Conservation (phyloP, 441 rosid genomes). For the Oxalis stricta region DNA sequence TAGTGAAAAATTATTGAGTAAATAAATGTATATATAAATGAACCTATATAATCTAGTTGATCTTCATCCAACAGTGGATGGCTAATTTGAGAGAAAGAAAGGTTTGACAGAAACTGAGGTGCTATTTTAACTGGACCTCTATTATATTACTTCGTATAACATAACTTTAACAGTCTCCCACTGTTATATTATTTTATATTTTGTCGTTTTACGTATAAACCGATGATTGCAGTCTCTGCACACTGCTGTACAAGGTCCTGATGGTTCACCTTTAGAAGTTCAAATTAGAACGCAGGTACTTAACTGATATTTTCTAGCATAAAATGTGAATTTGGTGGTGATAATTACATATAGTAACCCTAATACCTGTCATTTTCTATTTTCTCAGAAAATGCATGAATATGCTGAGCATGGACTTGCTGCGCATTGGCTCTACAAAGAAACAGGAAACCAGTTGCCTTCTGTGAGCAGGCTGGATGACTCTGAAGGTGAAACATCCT, state of each 20-base stretch:
- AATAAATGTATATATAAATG: too few relatives aligned
- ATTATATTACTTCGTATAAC: too few relatives aligned
- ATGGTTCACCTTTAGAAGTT: slow-evolving; percentile 61
- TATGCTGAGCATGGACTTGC: slow-evolving; percentile 80
- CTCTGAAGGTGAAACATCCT: slow-evolving; percentile 27
- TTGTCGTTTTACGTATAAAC: not conserved
- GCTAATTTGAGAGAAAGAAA: too few relatives aligned
- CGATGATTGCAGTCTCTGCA: slow-evolving; percentile 50
- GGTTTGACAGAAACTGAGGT: too few relatives aligned
- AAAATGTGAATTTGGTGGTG: not conserved
- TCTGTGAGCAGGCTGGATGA: slow-evolving; percentile 27
- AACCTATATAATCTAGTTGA: too few relatives aligned
- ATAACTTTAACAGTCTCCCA: too few relatives aligned
- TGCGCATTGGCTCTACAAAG: slow-evolving; percentile 82
- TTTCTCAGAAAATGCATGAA: slow-evolving; percentile 60
- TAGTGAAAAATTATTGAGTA: too few relatives aligned
- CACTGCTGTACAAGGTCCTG: slow-evolving; percentile 69
- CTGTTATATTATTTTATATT: not conserved
- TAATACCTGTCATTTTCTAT: not conserved
- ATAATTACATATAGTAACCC: slow-evolving; percentile 2
- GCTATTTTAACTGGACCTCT: too few relatives aligned
- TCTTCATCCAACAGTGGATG: too few relatives aligned
- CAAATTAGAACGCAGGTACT: slow-evolving; percentile 74
- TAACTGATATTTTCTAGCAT: slow-evolving; percentile 2
- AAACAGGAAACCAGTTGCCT: slow-evolving; percentile 37